These are phyloP conservation scores for Lindgomyces ingoldianus DNA, from an alignment of 495 filamentous ascomycete genomes.

Conservation along the genomic window DNA sequence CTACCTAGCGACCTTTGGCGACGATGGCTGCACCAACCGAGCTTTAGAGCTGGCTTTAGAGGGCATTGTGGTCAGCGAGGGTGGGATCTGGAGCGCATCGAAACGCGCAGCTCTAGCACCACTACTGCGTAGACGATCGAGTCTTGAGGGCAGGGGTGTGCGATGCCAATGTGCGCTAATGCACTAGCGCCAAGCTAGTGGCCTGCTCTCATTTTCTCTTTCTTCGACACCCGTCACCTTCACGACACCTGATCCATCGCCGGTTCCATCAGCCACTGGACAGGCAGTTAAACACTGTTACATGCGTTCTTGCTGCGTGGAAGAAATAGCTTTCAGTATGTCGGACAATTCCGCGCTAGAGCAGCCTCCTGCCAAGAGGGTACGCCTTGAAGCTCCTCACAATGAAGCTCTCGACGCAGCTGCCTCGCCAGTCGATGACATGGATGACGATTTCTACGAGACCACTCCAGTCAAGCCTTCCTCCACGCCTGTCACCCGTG, in stretches of 20 bases:
- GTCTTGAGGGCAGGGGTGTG: background rate
- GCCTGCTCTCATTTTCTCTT: background rate
- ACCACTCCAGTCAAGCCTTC: slow-evolving; percentile 25
- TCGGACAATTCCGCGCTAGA: slow-evolving; percentile 11
- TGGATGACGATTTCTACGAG: slow-evolving; percentile 38
- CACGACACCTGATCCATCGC: background rate
- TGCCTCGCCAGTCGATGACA: slow-evolving; percentile 33
- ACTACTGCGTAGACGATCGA: too few species aligned
- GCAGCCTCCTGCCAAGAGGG: slow-evolving; percentile 36
- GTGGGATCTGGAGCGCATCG: background rate
- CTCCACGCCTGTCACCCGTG: background rate
- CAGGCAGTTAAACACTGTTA: background rate
- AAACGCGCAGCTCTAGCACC: background rate
- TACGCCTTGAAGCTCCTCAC: slow-evolving; percentile 19
- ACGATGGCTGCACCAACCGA: background rate
- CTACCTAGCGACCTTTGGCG: background rate
- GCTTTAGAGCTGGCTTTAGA: background rate
- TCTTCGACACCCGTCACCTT: background rate
- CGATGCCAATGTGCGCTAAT: background rate
- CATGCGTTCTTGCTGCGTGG: background rate
- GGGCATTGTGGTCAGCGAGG: background rate
- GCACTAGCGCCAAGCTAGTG: background rate
- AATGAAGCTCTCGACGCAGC: slow-evolving; percentile 29
- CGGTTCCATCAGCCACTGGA: background rate
- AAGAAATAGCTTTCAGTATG: slow-evolving; percentile 11